A percentile compares a stretch with the other conserved stretches of the same genome.
These are phyloP conservation scores for Elsinoe perseae DNA, from an alignment of 2,329 filamentous ascomycete genomes.

Conservation along the genomic window DNA sequence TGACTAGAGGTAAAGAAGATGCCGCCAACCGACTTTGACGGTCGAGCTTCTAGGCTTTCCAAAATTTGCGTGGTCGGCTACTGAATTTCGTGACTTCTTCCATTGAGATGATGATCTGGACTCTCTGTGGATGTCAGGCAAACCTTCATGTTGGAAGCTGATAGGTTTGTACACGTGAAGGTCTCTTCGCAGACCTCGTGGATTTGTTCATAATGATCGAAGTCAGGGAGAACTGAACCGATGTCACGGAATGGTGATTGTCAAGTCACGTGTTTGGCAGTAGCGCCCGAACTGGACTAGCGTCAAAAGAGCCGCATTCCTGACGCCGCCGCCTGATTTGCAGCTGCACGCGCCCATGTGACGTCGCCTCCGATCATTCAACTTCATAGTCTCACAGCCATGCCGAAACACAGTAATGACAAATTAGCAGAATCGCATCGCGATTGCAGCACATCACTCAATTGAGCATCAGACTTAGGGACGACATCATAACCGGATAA, in stretches of 20 bases:
- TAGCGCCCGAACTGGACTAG: neutral
- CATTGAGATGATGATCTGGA: neutral
- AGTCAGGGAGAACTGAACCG: too few species aligned
- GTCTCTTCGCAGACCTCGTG: neutral
- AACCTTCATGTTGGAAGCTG: neutral
- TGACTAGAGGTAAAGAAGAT: neutral
- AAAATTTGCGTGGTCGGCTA: neutral
- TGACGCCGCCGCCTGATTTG: conserved; percentile 4
- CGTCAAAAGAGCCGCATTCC: neutral
- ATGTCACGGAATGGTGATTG: neutral
- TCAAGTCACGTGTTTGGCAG: neutral
- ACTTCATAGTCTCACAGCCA: neutral
- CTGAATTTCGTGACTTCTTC: neutral
- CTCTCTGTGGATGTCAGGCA: neutral
- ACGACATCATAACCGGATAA: too few species aligned
- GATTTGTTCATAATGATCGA: neutral
- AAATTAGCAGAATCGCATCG: too few species aligned
- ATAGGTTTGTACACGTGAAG: neutral
- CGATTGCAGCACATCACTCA: too few species aligned
- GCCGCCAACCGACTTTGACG: neutral
- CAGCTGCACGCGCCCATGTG: neutral
- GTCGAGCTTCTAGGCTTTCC: neutral
- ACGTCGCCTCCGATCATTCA: neutral
- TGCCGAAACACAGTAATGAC: neutral
- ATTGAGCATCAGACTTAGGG: too few species aligned